Percentiles rank a stretch among this genome's conserved stretches.
Evolutionary conservation across 2,329 filamentous ascomycete genomes (phyloP).

Genomic region (Verticillium alfalfae): DNA sequence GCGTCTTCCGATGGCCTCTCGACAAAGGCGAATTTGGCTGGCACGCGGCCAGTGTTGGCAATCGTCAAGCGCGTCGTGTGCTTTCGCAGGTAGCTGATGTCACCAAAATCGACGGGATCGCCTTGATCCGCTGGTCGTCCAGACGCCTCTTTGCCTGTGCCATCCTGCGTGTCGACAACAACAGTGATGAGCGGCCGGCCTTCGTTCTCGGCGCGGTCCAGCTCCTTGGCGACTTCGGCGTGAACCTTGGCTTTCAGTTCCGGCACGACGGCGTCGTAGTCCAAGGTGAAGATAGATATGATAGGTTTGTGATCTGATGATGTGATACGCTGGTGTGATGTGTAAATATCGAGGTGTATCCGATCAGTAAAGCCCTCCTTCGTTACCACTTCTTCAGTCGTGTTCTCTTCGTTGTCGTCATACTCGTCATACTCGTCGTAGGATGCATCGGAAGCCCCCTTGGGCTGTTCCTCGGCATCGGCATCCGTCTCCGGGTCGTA

Average conservation of each 20-base stretch:
- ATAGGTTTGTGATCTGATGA: conserved; percentile 97
- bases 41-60: conserved; percentile 83
- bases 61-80: conserved; percentile 69
- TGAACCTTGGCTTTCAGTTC: conserved; percentile 80
- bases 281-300: conserved; percentile 73
- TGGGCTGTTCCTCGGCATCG: conserved; percentile 35
- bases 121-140: conserved; percentile 32
- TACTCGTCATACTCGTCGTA: conserved; percentile 62
- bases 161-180: conserved; percentile 62
- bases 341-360: conserved; percentile 62
- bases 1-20: conserved; percentile 56
- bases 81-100: conserved; percentile 62
- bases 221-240: conserved; percentile 77
- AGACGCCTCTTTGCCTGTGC: conserved; percentile 19
- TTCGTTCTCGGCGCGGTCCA: conserved; percentile 91
- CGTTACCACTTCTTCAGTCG: conserved; percentile 44
- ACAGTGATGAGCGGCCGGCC: conserved; percentile 76
- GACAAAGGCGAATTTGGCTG: conserved; percentile 75
- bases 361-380: conserved; percentile 53
- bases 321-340: conserved; percentile 80
- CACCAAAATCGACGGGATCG: conserved; percentile 72
- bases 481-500: conserved; percentile 79
- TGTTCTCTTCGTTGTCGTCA: conserved; percentile 46
- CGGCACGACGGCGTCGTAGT: conserved; percentile 81
- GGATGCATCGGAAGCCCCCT: conserved; percentile 23